Percentiles rank a stretch among this genome's conserved stretches.
These are phyloP conservation scores for Colletotrichum tabaci DNA, from an alignment of 2,329 filamentous ascomycete genomes.

Conservation along the genomic window DNA sequence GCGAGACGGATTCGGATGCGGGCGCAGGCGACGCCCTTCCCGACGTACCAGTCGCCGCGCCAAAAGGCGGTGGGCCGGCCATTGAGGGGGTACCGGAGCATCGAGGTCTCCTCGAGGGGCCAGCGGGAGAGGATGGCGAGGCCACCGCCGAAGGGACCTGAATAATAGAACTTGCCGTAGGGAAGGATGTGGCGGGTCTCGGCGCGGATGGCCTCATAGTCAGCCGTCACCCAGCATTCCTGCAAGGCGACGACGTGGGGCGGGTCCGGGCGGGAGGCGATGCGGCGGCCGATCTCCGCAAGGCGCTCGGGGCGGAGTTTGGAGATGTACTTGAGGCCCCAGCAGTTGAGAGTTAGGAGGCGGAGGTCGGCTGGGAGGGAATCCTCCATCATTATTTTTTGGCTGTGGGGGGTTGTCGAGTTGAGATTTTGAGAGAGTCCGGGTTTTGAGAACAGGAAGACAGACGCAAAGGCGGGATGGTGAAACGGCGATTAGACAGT, in stretches of 20 bases:
- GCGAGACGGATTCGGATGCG: slow-evolving; percentile 64
- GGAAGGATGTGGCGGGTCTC: slow-evolving; percentile 83
- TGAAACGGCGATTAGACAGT: neutral
- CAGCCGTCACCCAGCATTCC: slow-evolving; percentile 92
- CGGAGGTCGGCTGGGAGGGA: slow-evolving; percentile 74
- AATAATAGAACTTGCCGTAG: slow-evolving; percentile 93
- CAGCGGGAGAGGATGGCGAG: slow-evolving; percentile 91
- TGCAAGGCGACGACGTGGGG: slow-evolving; percentile 94
- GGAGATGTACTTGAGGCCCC: slow-evolving; percentile 92
- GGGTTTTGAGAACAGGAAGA: neutral
- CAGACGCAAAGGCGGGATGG: neutral
- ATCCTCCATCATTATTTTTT: slow-evolving; percentile 46
- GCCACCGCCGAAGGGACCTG: slow-evolving; percentile 90
- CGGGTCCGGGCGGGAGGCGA: slow-evolving; percentile 76
- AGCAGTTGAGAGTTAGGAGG: slow-evolving; percentile 94
- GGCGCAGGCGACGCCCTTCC: slow-evolving; percentile 92
- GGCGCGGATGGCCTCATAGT: slow-evolving; percentile 84
- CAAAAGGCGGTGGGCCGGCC: slow-evolving; percentile 95
- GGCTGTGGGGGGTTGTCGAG: slow-evolving; percentile 1
- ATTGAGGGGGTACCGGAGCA: slow-evolving; percentile 91
- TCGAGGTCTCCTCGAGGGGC: slow-evolving; percentile 91
- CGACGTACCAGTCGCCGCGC: slow-evolving; percentile 95
- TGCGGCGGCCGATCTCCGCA: slow-evolving; percentile 84
- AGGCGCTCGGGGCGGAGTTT: slow-evolving; percentile 84
- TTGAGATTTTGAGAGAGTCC: neutral